phyloP scores from a whole-genome alignment of 2,329 filamentous ascomycete species.

The Cladophialophora chaetospira region DNA sequence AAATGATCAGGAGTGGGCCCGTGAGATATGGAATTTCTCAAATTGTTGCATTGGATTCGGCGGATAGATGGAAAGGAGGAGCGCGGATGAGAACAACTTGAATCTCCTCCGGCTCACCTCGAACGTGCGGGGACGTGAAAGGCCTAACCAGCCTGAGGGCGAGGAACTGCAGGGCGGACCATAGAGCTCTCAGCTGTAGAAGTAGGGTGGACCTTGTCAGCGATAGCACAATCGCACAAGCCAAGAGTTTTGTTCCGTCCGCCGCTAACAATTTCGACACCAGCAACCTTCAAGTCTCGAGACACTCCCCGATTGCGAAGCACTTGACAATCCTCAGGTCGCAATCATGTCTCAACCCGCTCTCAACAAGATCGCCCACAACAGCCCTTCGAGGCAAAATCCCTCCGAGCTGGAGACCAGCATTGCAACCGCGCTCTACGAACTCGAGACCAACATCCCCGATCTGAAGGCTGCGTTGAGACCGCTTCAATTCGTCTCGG shows the following conservation, averaged over 20 bases:
- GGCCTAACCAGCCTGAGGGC: too few relatives aligned
- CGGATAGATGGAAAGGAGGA: too few relatives aligned
- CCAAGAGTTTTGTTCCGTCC: too few relatives aligned
- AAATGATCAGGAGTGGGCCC: too few relatives aligned
- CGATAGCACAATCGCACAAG: not conserved
- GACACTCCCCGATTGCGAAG: conserved; percentile 22
- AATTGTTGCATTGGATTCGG: too few relatives aligned
- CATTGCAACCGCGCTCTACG: conserved; percentile 96
- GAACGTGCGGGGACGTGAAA: too few relatives aligned
- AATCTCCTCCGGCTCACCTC: too few relatives aligned
- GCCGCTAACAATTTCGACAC: too few relatives aligned
- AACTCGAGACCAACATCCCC: conserved; percentile 98
- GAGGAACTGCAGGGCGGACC: too few relatives aligned
- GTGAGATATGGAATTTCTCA: too few relatives aligned
- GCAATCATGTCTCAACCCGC: conserved; percentile 65
- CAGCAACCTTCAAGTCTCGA: conserved; percentile 24
- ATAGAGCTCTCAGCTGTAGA: too few relatives aligned
- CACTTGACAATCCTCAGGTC: conserved; percentile 21
- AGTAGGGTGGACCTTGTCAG: not conserved
- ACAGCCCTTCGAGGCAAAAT: conserved; percentile 93
- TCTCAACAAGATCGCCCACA: conserved; percentile 97
- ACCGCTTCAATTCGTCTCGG: conserved; percentile 97
- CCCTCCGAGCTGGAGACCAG: conserved; percentile 96
- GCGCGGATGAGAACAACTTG: too few relatives aligned
- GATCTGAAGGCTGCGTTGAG: conserved; percentile 96